These are phyloP conservation scores for Globisporangium sylvaticum DNA, from an alignment of 352 stramenopile species.

Conservation along the genomic window DNA sequence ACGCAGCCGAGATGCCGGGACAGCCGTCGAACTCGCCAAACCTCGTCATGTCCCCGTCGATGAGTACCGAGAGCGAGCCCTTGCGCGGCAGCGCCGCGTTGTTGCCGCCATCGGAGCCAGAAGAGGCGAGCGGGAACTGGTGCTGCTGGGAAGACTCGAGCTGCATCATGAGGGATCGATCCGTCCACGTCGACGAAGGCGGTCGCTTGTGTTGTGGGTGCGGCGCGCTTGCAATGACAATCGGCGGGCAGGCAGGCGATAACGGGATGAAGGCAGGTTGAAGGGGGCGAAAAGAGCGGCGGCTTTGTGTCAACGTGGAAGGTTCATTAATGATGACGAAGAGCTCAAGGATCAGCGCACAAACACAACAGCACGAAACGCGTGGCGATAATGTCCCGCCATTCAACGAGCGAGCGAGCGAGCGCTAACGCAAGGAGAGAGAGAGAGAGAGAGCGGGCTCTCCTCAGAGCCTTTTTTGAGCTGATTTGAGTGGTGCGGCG, in stretches of 20 bases:
- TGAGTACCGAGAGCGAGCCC: slow-evolving; percentile 7
- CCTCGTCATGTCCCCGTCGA: slow-evolving; percentile 8
- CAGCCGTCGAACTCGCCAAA: slow-evolving; percentile 11
- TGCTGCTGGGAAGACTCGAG: background rate
- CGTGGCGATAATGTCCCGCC: background rate
- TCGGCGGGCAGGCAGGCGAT: too few relatives aligned
- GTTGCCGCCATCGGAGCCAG: background rate
- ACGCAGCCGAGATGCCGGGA: background rate
- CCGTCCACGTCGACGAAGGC: background rate
- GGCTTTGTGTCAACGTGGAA: slow-evolving; percentile 1
- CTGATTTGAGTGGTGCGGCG: background rate
- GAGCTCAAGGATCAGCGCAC: background rate
- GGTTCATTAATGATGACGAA: background rate
- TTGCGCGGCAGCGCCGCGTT: background rate
- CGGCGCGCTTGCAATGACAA: background rate
- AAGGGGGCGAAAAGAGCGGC: background rate
- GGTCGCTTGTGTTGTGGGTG: background rate
- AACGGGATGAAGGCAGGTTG: background rate
- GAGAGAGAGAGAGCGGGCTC: background rate
- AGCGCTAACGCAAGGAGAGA: background rate
- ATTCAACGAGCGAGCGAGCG: background rate
- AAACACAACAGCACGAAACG: background rate
- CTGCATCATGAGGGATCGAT: background rate
- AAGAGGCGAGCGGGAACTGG: background rate
- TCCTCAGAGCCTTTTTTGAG: too few relatives aligned